Evolutionary conservation across 192 early-diverging fungal genomes (phyloP), one percentile per base, ranked within the genome.

Genomic region (Backusella australiensis): DNA sequence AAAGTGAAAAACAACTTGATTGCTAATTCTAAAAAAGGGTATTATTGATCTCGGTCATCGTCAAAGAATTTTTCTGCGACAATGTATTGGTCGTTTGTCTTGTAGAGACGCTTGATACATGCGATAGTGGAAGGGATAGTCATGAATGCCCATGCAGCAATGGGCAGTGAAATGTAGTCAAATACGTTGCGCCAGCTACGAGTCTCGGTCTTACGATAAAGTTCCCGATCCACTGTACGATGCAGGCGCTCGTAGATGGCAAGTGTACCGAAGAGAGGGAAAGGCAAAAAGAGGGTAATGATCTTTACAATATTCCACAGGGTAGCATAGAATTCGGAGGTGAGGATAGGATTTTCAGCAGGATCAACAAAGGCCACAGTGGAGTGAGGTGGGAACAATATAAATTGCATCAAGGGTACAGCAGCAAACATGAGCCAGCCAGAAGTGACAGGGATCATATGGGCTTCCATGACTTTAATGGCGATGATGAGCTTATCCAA

Each of bases 381-480:
- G 34, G 74, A 42, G 23, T 72, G 70, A 41, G 80, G 73, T 32
- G 81, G 81, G 39, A 83, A 83, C 17, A 85, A 41, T 26, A 85
- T 75, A 67, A 85, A 82, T 73, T 87, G 84, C 80, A 78, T 84
- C n/a, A 87, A 23, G 34, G 86, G 86, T 5, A 87, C 80, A 26
- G 84, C 84, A 2, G 85, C 86, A 77, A 88, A 83, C 86, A 88
- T 88, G 14, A 85, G 69, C 85, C 85, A 85, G 34, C 86, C 85
- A 39, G 86, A 86, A 17, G 85, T 85, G 41, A 69, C 74, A 12
- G 85, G 85, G 38, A 88, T 80, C 77, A 88, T 76, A 69, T 88
- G 86, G 7, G 86, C 86, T 76, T 88, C 86, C 23, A 88, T 56
- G 7, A 88, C 85, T 67, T 86, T 80, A 52, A 86, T 56, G 23